Conservation (phyloP, 108 stramenopile species). For the Skeletonema potamos region DNA sequence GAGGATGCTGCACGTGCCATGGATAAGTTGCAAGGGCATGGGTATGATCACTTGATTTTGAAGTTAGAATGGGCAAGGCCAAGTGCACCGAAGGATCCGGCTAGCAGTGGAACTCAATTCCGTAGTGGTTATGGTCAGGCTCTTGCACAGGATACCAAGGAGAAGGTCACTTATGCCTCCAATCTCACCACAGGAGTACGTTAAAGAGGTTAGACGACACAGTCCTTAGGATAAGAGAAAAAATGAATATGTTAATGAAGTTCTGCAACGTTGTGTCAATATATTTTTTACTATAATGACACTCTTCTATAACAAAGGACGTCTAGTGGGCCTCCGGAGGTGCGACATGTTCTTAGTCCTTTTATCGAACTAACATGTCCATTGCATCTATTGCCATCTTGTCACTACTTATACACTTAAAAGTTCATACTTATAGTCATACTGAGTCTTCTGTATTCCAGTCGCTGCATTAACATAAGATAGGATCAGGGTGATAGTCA, state of each 20-base stretch:
- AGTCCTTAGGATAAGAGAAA: not conserved
- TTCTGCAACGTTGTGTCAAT: not conserved
- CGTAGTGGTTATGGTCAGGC: slow-evolving; percentile 96
- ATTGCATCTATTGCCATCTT: no score
- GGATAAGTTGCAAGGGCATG: slow-evolving; percentile 93
- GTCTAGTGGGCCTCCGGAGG: no score
- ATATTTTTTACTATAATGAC: not conserved
- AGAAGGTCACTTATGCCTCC: slow-evolving; percentile 91
- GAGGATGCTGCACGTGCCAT: slow-evolving; percentile 94
- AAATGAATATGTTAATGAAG: not conserved
- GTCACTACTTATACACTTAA: no score
- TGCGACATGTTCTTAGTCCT: no score
- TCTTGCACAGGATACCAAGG: slow-evolving; percentile 98
- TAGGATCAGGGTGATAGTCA: not conserved
- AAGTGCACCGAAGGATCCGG: slow-evolving; percentile 88
- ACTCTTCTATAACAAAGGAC: no score
- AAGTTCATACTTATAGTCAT: not conserved
- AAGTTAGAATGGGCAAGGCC: slow-evolving; percentile 99
- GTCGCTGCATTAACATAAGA: not conserved
- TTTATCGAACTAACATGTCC: no score
- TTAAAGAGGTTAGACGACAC: slow-evolving; percentile 5
- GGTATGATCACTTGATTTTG: slow-evolving; percentile 99
- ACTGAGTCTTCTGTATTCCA: not conserved
- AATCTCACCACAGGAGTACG: slow-evolving; percentile 82
- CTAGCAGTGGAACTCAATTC: slow-evolving; percentile 68